Evolutionary conservation across 495 filamentous ascomycete species (phyloP), one percentile per base, ranked within the genome.

Genomic region (Thermochaetoides thermophila): DNA sequence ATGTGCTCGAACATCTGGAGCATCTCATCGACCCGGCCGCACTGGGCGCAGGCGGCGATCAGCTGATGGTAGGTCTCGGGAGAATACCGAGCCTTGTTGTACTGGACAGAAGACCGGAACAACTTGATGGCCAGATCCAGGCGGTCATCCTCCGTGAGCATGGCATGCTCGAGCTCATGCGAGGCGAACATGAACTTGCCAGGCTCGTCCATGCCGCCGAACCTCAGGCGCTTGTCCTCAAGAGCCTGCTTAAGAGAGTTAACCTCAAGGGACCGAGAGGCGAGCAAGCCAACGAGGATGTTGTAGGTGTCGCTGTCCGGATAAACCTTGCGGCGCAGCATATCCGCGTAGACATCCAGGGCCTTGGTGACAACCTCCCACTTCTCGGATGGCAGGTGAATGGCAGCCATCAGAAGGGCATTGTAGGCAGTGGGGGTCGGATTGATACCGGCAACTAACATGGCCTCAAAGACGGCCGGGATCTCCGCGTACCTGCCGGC

Each of bases 331-430:
- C 85, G 79, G 39, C 79, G 71, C 43, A 93, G 76, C 87, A 97
- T 93, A 52, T 95, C 84, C 26, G 84, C 78, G 60, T 96, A 96
- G 37, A 96, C 78, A 65, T 86, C 84, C 30, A 96, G 70, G 5
- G 82, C 85, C 59, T 92, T 93, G 29, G 81, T 73, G 16, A 93
- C 77, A 7, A 84, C 69, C 57, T 84, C 81, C 31, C 76, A 73
- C 49, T 74, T 75, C 46, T 81, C 72, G 5, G 62, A 61, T 1
- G 78, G 70, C 14, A 92, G 65, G 38, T 79, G 61, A 38, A 91
- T 74, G 15, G 83, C 85, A 17, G 91, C 83, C 43, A 75, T 65
- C 25, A 97, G 63, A 26, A 96, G 63, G 22, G 81, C 81, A 57
- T 95, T 94, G 64, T 96, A 97, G 12, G 87, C 79, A 13, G 72